These are phyloP conservation scores for Fonsecaea multimorphosa DNA, from an alignment of 2,329 filamentous ascomycete genomes.

Conservation along the genomic window DNA sequence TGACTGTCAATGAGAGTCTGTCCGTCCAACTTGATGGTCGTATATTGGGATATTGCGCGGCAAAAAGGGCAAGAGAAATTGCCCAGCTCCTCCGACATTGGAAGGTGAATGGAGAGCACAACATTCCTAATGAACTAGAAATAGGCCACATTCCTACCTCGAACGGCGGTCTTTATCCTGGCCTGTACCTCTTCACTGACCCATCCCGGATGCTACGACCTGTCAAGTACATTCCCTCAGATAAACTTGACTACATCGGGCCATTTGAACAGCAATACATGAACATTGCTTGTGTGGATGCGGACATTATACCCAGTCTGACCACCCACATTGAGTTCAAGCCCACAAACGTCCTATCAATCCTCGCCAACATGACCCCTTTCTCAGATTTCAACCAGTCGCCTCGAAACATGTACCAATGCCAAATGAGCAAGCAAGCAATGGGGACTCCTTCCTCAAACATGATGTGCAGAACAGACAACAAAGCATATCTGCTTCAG, in stretches of 20 bases:
- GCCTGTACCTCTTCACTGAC: constrained; percentile 89
- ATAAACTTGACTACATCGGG: constrained; percentile 85
- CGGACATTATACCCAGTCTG: constrained; percentile 84
- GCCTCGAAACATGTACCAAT: constrained; percentile 98
- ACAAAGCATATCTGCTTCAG: constrained; percentile 94
- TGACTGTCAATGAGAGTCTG: constrained; percentile 80
- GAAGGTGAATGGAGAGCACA: constrained; percentile 88
- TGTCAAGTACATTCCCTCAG: constrained; percentile 87
- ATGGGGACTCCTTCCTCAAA: constrained; percentile 96
- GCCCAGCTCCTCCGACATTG: constrained; percentile 88
- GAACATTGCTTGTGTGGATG: constrained; percentile 91
- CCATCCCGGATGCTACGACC: constrained; percentile 87
- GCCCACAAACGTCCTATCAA: constrained; percentile 95
- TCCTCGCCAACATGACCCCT: constrained; percentile 97
- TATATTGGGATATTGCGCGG: constrained; percentile 88
- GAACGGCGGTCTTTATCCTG: constrained; percentile 91
- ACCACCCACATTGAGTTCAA: constrained; percentile 93
- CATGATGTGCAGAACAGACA: constrained; percentile 86
- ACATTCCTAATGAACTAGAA: constrained; percentile 82
- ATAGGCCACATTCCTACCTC: constrained; percentile 90
- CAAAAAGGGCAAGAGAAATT: constrained; percentile 79
- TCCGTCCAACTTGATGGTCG: constrained; percentile 88
- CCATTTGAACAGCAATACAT: constrained; percentile 97
- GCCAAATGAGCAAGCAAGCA: constrained; percentile 99
- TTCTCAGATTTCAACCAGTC: constrained; percentile 99